Conservation (phyloP, 2,329 filamentous ascomycete species). For the Daldinia eschscholtzii region DNA sequence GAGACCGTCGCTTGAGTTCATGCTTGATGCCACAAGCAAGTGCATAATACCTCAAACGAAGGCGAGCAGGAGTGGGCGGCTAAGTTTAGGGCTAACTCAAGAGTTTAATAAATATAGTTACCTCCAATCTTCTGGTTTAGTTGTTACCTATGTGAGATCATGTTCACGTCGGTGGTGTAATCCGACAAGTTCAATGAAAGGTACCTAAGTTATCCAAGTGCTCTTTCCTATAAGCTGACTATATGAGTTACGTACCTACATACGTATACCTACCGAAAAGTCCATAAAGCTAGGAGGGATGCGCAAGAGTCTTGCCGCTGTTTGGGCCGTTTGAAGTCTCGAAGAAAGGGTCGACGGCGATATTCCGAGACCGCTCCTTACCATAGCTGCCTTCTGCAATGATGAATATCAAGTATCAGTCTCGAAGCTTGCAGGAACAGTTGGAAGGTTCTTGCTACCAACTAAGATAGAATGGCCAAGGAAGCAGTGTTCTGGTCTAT, state of each 20-base stretch:
- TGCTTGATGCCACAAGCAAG: too few species aligned
- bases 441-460: slow-evolving; percentile 11
- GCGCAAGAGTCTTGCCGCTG: neutral
- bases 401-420: neutral
- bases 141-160: neutral
- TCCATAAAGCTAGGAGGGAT: neutral
- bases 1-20: too few species aligned
- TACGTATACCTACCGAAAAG: too few species aligned
- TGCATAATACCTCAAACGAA: too few species aligned
- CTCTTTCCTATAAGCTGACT: neutral
- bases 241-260: neutral
- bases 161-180: neutral
- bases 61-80: too few species aligned
- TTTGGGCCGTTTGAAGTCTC: neutral
- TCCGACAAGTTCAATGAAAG: neutral
- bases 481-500: slow-evolving; percentile 9
- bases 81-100: neutral
- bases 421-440: neutral
- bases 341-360: neutral
- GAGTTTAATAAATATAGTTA: neutral
- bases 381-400: neutral
- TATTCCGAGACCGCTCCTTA: slow-evolving; percentile 6
- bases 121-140: neutral
- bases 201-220: neutral
- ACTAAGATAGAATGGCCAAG: neutral